These are phyloP conservation scores for Ascochyta koolunga DNA, from an alignment of 2,329 filamentous ascomycete species.

Conservation along the genomic window DNA sequence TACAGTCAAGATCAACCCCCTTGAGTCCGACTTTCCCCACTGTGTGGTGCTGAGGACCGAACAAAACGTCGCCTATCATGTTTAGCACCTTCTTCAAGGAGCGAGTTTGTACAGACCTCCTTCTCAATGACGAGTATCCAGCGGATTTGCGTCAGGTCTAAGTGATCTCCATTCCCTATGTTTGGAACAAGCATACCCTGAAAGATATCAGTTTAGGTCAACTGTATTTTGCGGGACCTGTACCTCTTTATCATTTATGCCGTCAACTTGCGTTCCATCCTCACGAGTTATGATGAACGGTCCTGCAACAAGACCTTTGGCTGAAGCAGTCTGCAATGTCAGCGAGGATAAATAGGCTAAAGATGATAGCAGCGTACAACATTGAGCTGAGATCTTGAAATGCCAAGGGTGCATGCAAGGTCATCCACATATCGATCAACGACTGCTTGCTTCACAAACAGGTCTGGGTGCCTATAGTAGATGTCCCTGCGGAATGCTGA, in stretches of 20 bases:
- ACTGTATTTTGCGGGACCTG: not conserved
- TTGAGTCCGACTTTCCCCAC: constrained; percentile 57
- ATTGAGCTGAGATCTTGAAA: constrained; percentile 69
- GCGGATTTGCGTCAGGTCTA: constrained; percentile 58
- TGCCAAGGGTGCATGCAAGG: constrained; percentile 70
- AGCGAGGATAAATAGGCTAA: constrained; percentile 13
- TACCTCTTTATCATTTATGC: constrained; percentile 51
- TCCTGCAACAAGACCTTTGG: constrained; percentile 74
- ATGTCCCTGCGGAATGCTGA: constrained; percentile 65
- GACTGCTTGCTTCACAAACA: constrained; percentile 71
- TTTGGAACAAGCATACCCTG: constrained; percentile 69
- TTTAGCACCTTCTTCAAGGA: constrained; percentile 20
- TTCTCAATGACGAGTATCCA: constrained; percentile 82
- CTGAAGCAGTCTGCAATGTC: constrained; percentile 67
- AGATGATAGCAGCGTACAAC: constrained; percentile 60
- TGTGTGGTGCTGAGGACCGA: constrained; percentile 65
- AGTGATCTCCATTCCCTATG: constrained; percentile 54
- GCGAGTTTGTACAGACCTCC: constrained; percentile 59
- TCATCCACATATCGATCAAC: constrained; percentile 78
- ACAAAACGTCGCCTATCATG: constrained; percentile 71
- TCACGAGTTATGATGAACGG: constrained; percentile 56
- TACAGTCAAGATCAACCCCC: constrained; percentile 74
- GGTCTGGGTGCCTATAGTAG: constrained; percentile 75
- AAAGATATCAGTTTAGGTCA: not conserved
- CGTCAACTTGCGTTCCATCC: constrained; percentile 54